Percentiles rank a stretch among this genome's conserved stretches.
phyloP scores from a whole-genome alignment of 441 rosid genomes.

The Adansonia rubrostipa region DNA sequence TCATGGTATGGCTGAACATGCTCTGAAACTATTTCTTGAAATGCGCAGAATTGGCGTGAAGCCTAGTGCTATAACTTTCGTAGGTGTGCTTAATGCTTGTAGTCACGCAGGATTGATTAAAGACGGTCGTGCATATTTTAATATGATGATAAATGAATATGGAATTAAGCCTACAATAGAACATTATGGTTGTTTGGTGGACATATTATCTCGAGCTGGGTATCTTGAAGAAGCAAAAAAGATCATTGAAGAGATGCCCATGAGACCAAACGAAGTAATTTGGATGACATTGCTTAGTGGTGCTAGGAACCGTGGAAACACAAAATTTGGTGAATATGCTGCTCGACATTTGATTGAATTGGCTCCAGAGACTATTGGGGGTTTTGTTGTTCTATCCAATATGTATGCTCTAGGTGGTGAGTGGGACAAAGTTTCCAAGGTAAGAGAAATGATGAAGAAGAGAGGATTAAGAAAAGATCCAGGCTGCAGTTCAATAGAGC shows the following conservation, averaged over 20 bases:
- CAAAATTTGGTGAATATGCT: conserved; percentile 49
- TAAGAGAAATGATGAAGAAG: conserved; percentile 57
- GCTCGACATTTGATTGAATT: conserved; percentile 41
- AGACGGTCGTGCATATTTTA: conserved; percentile 48
- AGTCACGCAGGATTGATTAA: conserved; percentile 54
- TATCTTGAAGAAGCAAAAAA: conserved; percentile 50
- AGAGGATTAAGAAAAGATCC: conserved; percentile 52
- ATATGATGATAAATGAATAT: conserved; percentile 47
- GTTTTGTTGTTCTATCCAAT: conserved; percentile 51
- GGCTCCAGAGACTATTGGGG: conserved; percentile 46
- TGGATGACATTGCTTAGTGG: conserved; percentile 57
- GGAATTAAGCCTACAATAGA: conserved; percentile 46
- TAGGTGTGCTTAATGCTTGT: conserved; percentile 61
- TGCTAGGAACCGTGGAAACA: conserved; percentile 43
- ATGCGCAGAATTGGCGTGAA: conserved; percentile 43
- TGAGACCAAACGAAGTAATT: conserved; percentile 50
- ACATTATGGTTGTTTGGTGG: conserved; percentile 61
- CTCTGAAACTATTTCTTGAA: conserved; percentile 40
- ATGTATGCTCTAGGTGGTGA: conserved; percentile 51
- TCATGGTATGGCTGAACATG: conserved; percentile 52
- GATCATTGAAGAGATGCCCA: conserved; percentile 41
- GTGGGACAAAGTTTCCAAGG: conserved; percentile 53
- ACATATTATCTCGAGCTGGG: conserved; percentile 53
- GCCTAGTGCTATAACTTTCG: conserved; percentile 48
- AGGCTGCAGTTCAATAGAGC: conserved; percentile 58